Evolutionary conservation across 106 monocot genomes (phyloP).

Genomic region (Platanthera guangdongensis): DNA sequence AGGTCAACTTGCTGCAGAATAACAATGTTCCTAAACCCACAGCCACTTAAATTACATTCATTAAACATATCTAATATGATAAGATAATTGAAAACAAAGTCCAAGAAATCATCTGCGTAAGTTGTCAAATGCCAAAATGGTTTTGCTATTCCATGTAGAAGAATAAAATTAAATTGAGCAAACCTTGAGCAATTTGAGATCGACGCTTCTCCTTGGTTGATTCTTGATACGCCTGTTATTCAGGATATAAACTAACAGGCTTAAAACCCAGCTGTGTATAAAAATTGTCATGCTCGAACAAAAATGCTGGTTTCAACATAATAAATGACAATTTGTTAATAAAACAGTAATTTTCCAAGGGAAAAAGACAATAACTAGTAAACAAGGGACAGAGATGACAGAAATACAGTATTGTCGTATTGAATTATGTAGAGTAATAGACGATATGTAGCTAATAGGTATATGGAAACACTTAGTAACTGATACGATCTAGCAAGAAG

Average conservation of each 20-base stretch:
- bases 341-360: not conserved
- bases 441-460: not conserved
- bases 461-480: not conserved
- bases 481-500: no score
- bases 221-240: slow-evolving; percentile 86
- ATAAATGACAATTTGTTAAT: not conserved
- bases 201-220: slow-evolving; percentile 93
- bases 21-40: not conserved
- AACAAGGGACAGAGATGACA: not conserved
- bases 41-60: not conserved
- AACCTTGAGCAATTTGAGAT: slow-evolving; percentile 95
- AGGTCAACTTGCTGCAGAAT: not conserved
- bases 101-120: not conserved
- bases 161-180: not conserved
- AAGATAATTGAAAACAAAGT: not conserved
- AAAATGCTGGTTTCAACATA: not conserved
- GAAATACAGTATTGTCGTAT: not conserved
- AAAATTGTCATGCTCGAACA: not conserved
- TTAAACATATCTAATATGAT: not conserved
- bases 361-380: not conserved
- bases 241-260: slow-evolving; percentile 1
- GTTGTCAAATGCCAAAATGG: not conserved
- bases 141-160: not conserved
- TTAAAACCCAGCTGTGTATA: not conserved
- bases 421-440: not conserved